Percentiles rank a stretch among this genome's conserved stretches.
phyloP scores from a whole-genome alignment of 1,284 basidiomycete genomes.

The Rhodotorula glutinis region DNA sequence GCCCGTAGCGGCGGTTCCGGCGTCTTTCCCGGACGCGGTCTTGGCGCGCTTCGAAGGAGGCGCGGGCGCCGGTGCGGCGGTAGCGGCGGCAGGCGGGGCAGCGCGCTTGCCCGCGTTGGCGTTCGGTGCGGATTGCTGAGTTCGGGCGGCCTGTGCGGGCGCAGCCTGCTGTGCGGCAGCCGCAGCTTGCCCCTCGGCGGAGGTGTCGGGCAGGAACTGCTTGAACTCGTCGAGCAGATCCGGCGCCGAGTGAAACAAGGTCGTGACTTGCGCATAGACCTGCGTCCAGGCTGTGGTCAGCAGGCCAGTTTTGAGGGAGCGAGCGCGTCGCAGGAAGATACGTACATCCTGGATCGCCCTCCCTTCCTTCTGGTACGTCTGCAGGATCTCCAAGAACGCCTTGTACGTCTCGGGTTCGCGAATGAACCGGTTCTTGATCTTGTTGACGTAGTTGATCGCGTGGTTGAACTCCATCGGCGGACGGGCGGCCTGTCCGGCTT shows the following conservation, averaged over 20 bases:
- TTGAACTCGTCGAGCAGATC: constrained; percentile 94
- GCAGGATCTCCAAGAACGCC: constrained; percentile 95
- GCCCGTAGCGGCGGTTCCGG: background rate
- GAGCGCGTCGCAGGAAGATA: no score
- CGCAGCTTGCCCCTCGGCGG: constrained; percentile 20
- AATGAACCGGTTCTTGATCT: constrained; percentile 93
- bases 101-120: constrained; percentile 12
- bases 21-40: background rate
- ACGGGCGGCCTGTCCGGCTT: background rate
- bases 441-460: constrained; percentile 97
- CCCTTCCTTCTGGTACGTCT: constrained; percentile 95
- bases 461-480: constrained; percentile 85
- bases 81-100: constrained; percentile 2
- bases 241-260: constrained; percentile 84
- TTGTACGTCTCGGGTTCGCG: constrained; percentile 95
- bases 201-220: constrained; percentile 79
- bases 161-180: background rate
- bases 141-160: background rate
- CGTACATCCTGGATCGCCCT: constrained; percentile 76
- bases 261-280: constrained; percentile 87
- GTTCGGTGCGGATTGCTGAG: background rate
- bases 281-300: no score
- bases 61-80: constrained; percentile 1
- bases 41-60: constrained; percentile 18
- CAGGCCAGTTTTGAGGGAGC: background rate